These are phyloP conservation scores for Chaetoceros tenuissimus DNA, from an alignment of 108 stramenopile genomes.

Conservation along the genomic window DNA sequence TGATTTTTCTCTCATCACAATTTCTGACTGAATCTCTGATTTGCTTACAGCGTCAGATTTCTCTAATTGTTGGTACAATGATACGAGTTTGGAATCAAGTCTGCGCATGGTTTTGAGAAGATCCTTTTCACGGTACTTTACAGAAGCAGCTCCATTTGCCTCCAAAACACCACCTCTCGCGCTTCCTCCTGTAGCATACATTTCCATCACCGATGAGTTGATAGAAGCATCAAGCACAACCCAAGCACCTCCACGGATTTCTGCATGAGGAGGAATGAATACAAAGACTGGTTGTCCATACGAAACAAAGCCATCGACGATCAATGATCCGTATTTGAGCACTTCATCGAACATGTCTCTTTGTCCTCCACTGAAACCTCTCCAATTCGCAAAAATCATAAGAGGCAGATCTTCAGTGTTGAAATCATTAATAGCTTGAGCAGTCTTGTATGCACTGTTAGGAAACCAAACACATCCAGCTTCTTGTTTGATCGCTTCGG, in stretches of 20 bases:
- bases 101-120: slow-evolving; percentile 90
- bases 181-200: slow-evolving; percentile 84
- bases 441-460: slow-evolving; percentile 99
- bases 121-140: slow-evolving; percentile 95
- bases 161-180: slow-evolving; percentile 97
- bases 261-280: slow-evolving; percentile 97
- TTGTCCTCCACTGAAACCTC: slow-evolving; percentile 98
- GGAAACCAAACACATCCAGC: slow-evolving; percentile 99
- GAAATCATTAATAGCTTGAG: slow-evolving; percentile 98
- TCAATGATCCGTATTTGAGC: slow-evolving; percentile 96
- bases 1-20: slow-evolving; percentile 57
- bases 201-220: slow-evolving; percentile 96
- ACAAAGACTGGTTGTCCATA: slow-evolving; percentile 98
- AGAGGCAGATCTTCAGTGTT: slow-evolving; percentile 94
- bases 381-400: slow-evolving; percentile 99
- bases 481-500: slow-evolving; percentile 86
- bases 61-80: slow-evolving; percentile 60
- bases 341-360: slow-evolving; percentile 99
- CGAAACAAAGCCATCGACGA: slow-evolving; percentile 97
- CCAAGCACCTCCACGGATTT: slow-evolving; percentile 99
- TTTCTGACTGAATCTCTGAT: slow-evolving; percentile 32
- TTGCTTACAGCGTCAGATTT: slow-evolving; percentile 27
- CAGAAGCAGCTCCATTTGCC: slow-evolving; percentile 93
- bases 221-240: slow-evolving; percentile 99
- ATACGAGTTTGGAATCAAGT: slow-evolving; percentile 75